These are phyloP conservation scores for Meyerozyma elateridarum DNA, from an alignment of 1,139 yeast species.

Conservation along the genomic window DNA sequence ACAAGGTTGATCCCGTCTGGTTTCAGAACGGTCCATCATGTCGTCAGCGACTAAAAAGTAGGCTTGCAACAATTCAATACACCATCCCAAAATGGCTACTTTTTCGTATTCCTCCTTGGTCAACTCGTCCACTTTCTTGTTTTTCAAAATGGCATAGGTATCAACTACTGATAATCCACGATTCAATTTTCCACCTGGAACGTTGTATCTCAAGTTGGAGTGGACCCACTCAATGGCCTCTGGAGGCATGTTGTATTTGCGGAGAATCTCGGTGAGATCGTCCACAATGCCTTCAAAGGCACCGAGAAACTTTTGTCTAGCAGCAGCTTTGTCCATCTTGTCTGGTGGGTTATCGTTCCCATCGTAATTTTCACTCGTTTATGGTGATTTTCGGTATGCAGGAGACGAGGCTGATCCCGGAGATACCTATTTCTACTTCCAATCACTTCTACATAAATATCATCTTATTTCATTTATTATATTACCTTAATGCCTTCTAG, in stretches of 20 bases:
- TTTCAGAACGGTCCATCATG: slow-evolving; percentile 96
- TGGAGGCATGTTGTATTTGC: slow-evolving; percentile 72
- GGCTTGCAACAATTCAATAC: slow-evolving; percentile 91
- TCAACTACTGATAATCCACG: slow-evolving; percentile 95
- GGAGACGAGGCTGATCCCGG: too few species aligned
- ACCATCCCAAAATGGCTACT: slow-evolving; percentile 93
- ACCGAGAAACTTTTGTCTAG: slow-evolving; percentile 61
- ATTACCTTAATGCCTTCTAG: slow-evolving; percentile 18
- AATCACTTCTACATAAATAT: too few species aligned
- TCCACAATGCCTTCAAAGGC: slow-evolving; percentile 76
- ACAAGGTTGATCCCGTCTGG: slow-evolving; percentile 98
- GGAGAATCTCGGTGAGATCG: slow-evolving; percentile 64
- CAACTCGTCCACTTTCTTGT: slow-evolving; percentile 58
- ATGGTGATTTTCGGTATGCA: too few species aligned
- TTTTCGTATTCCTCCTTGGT: slow-evolving; percentile 67
- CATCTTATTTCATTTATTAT: too few species aligned
- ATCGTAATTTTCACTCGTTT: too few species aligned
- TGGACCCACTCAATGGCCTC: slow-evolving; percentile 88
- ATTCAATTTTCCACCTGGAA: slow-evolving; percentile 96
- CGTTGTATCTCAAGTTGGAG: slow-evolving; percentile 71
- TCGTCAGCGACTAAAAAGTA: slow-evolving; percentile 97
- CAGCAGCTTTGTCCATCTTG: slow-evolving; percentile 29
- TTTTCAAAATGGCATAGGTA: slow-evolving; percentile 77
- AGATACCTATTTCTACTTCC: too few species aligned
- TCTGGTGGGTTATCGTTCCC: too few species aligned